Conservation (phyloP, 2,329 filamentous ascomycete genomes). For the Pseudohalonectria lignicola region DNA sequence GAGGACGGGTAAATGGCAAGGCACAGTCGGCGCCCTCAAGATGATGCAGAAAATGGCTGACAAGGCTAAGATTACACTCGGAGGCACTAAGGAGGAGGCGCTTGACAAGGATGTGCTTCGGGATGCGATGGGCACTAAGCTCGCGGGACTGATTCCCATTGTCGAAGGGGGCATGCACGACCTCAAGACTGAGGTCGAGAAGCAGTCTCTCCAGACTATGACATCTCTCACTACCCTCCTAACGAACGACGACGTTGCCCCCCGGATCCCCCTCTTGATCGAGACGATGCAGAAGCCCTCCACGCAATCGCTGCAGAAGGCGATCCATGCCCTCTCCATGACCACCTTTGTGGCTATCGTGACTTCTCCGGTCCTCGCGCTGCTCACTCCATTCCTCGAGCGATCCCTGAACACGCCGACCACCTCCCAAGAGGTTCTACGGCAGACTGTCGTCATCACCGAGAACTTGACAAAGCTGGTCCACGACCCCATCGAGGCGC, state of each 20-base stretch:
- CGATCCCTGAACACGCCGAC: conserved; percentile 84
- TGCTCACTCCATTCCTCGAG: conserved; percentile 90
- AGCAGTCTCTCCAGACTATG: conserved; percentile 90
- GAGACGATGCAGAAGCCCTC: conserved; percentile 94
- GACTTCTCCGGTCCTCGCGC: conserved; percentile 86
- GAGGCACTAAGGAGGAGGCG: conserved; percentile 70
- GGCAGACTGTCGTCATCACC: conserved; percentile 91
- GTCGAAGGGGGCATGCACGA: conserved; percentile 95
- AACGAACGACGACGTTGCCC: conserved; percentile 93
- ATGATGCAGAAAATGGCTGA: conserved; percentile 89
- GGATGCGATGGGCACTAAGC: conserved; percentile 78
- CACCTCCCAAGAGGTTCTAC: conserved; percentile 86
- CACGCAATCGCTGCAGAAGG: conserved; percentile 78
- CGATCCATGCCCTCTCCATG: conserved; percentile 90
- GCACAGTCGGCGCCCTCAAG: conserved; percentile 75
- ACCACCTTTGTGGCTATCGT: conserved; percentile 98
- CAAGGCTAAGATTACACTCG: conserved; percentile 79
- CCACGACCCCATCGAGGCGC: conserved; percentile 86
- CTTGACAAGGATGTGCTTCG: conserved; percentile 80
- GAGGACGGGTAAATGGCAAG: conserved; percentile 93
- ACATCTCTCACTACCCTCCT: conserved; percentile 78
- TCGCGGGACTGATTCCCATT: conserved; percentile 80
- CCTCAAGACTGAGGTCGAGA: conserved; percentile 77
- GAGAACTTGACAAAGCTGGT: conserved; percentile 98
- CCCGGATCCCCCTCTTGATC: conserved; percentile 82